Evolutionary conservation across 495 filamentous ascomycete genomes (phyloP), one percentile per base, ranked within the genome.

Genomic region (Xylaria nigripes): DNA sequence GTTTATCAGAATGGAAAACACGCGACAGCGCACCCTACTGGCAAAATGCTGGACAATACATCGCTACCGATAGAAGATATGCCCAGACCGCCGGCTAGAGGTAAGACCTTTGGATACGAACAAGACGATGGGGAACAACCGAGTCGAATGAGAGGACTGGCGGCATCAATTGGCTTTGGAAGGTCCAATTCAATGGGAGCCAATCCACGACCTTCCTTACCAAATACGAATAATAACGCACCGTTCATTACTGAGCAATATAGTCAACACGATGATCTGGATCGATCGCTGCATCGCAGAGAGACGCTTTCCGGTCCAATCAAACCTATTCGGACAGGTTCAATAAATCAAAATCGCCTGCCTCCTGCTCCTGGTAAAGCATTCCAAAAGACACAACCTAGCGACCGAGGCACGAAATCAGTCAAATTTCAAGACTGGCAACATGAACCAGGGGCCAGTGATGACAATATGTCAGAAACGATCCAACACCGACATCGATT

Each of bases 401-500:
- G 50, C 10, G 51, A 49, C 2, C 47, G 46, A 45, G 41, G 22
- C 21, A 62, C 57, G 13, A 67, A 67, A 57, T 61, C 64, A 13
- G 64, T 67, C 21, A 67, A 55, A 29, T 67, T 67, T 44, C 61
- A 62, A 21, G 61, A 66, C 44, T 53, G 54, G 19, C 41, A 58
- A 21, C 45, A 61, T 19, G 60, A 56, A 23, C 50, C 60, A 24
- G 59, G 52, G 23, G 43, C 46, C 13, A 48, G 45, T 7, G 47
- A 63, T 30, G 60, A 61, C 15, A 50, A 61, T 6, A 52, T 60
- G 16, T 65, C 64, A 16, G 59, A 63, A 40, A 58, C 59, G 13
- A 54, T 48, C 19, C 66, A 43, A 19, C 61, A 61, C 45, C 60
- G 60, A 7, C 65, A 73, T 46, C 73, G 70, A 36, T 50, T 80